These are phyloP conservation scores for Setaria viridis DNA, from an alignment of 202 grass and related monocot genomes.

Conservation along the genomic window DNA sequence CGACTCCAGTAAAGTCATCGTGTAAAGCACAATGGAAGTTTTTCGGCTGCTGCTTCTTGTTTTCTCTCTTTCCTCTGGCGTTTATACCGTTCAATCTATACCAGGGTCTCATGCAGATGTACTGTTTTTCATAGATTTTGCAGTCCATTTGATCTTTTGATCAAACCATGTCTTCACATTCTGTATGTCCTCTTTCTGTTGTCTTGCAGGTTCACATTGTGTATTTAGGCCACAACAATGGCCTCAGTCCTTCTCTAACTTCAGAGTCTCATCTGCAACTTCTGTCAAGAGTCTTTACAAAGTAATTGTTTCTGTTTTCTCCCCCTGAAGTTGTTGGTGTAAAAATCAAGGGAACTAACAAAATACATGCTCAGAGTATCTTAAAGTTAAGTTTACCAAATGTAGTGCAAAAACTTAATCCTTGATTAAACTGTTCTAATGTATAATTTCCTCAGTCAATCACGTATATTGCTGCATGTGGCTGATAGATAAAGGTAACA, in stretches of 20 bases:
- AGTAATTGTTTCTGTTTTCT: slow-evolving; percentile 55
- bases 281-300: slow-evolving; percentile 78
- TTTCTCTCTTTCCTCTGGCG: slow-evolving; percentile 52
- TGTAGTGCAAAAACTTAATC: not conserved
- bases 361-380: slow-evolving; percentile 8
- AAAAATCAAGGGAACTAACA: not conserved
- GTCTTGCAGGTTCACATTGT: slow-evolving; percentile 89
- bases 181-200: slow-evolving; percentile 48
- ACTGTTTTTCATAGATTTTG: slow-evolving; percentile 39
- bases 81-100: slow-evolving; percentile 54
- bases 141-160: slow-evolving; percentile 34
- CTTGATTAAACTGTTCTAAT: slow-evolving; percentile 4
- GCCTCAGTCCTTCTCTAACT: slow-evolving; percentile 69
- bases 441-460: not conserved
- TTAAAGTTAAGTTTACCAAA: slow-evolving; percentile 2
- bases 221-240: slow-evolving; percentile 78
- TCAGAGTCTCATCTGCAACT: slow-evolving; percentile 68
- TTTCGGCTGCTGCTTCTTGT: slow-evolving; percentile 64
- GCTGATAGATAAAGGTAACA: not conserved
- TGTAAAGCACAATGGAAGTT: slow-evolving; percentile 80
- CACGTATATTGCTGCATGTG: not conserved
- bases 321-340: slow-evolving; percentile 24
- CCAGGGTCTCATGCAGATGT: slow-evolving; percentile 56
- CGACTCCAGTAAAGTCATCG: slow-evolving; percentile 42
- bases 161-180: slow-evolving; percentile 46